These are phyloP conservation scores for Ganoderma meredithae DNA, from an alignment of 1,284 basidiomycete genomes.

Conservation along the genomic window DNA sequence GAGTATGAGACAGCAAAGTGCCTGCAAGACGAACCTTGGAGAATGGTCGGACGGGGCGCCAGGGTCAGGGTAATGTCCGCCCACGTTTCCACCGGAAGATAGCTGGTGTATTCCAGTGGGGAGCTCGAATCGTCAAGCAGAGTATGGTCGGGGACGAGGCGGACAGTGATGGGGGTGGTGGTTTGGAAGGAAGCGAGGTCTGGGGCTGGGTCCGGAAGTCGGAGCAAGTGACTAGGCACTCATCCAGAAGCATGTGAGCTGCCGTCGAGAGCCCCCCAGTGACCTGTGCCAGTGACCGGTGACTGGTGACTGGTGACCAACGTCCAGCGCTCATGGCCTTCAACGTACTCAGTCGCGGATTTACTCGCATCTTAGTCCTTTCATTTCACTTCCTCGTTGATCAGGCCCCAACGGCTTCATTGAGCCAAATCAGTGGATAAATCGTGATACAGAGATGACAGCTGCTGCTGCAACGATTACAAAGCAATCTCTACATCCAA, in stretches of 20 bases:
- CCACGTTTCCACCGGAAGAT: neutral
- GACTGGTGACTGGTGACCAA: no score
- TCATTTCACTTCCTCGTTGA: no score
- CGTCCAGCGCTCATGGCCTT: no score
- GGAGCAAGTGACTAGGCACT: slow-evolving; percentile 1
- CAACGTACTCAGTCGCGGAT: no score
- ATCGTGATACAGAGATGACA: slow-evolving; percentile 23
- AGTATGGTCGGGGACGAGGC: neutral
- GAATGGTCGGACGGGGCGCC: neutral
- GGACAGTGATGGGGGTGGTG: neutral
- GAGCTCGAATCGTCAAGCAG: neutral
- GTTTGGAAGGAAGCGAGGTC: neutral
- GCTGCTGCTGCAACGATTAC: slow-evolving; percentile 39
- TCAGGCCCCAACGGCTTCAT: no score
- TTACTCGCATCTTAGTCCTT: no score
- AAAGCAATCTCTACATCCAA: slow-evolving; percentile 82
- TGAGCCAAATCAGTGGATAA: neutral
- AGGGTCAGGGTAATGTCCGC: neutral
- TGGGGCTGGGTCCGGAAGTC: neutral
- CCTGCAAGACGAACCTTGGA: neutral
- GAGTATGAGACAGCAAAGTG: neutral
- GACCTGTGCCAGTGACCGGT: no score
- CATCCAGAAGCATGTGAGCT: neutral
- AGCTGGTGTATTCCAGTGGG: neutral
- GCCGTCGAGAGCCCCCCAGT: no score